Evolutionary conservation across 495 filamentous ascomycete genomes (phyloP), one percentile per base, ranked within the genome.

Genomic region (Penicillium ochrochloron): DNA sequence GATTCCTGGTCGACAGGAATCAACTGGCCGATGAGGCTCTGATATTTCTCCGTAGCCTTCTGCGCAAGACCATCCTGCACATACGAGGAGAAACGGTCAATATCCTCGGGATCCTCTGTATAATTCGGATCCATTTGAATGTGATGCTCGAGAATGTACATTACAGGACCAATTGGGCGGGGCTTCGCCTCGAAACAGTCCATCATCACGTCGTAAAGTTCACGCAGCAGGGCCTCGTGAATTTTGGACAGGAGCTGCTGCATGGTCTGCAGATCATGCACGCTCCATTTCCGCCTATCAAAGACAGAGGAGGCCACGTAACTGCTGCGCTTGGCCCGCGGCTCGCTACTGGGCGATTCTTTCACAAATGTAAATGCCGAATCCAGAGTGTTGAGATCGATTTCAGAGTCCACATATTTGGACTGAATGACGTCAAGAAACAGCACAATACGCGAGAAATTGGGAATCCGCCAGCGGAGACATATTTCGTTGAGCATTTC

Each of bases 381-480:
- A 77, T 96, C 93, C 29, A 99, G 79, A 31, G 89, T 92, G 64
- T 91, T 86, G 37, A 94, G 84, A 25, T 85, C 83, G 51, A 97
- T 89, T 70, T 97, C 90, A 65, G 92, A 89, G 66, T 97, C 89
- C 57, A 94, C 82, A 70, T 92, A 98, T 71, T 94, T 95, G 68
- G 90, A 88, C 21, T 87, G 84, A 46, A 92, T 84, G 42, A 93
- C 92, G 77, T 99, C 96, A 42, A 97, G 78, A 70, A 96, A 91
- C 11, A 96, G 78, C 2, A 93, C 85, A 59, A 94, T 80, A 53
- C 92, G 84, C 37, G 93, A 92, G 72, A 90, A 92, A 53, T 86
- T 85, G 21, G 95, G 94, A 63, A 99, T 86, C 27, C 96, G 89
- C 96, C 96, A 99, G 63, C 94, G 88, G 66, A 92, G 76, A 68